These are phyloP conservation scores for Neurospora sp. DNA, from an alignment of 495 filamentous ascomycete species.

Conservation along the genomic window DNA sequence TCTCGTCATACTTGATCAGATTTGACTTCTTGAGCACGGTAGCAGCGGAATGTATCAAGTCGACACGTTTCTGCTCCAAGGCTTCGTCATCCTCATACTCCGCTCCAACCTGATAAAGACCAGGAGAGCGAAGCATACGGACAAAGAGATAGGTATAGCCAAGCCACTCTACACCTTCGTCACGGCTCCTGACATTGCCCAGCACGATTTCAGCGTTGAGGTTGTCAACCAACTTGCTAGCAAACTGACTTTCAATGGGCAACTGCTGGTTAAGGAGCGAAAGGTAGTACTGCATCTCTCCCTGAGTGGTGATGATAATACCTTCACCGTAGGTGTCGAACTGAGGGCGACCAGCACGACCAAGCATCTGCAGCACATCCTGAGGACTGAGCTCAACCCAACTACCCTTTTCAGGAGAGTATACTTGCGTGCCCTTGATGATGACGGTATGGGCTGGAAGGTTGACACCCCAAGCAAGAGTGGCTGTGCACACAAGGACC, in stretches of 20 bases:
- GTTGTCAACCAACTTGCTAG: slow-evolving; percentile 89
- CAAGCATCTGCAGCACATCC: slow-evolving; percentile 97
- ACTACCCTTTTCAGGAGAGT: slow-evolving; percentile 96
- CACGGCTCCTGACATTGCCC: slow-evolving; percentile 83
- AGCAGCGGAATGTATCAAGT: slow-evolving; percentile 91
- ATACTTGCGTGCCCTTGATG: slow-evolving; percentile 95
- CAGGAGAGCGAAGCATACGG: slow-evolving; percentile 92
- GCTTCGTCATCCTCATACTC: slow-evolving; percentile 90
- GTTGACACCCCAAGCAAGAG: slow-evolving; percentile 93
- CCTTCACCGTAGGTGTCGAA: slow-evolving; percentile 97
- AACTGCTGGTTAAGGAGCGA: slow-evolving; percentile 94
- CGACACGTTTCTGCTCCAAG: slow-evolving; percentile 91
- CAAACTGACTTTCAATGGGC: slow-evolving; percentile 93
- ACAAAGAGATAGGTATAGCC: slow-evolving; percentile 98
- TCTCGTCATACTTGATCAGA: slow-evolving; percentile 91
- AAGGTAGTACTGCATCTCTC: slow-evolving; percentile 92
- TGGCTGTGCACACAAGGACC: slow-evolving; percentile 94
- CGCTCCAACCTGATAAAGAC: slow-evolving; percentile 87
- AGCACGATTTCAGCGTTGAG: slow-evolving; percentile 95
- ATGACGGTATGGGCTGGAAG: slow-evolving; percentile 90
- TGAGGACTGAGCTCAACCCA: slow-evolving; percentile 98
- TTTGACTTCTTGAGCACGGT: slow-evolving; percentile 76
- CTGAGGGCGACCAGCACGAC: slow-evolving; percentile 90
- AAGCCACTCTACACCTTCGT: slow-evolving; percentile 96
- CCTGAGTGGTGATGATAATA: slow-evolving; percentile 94